These are phyloP conservation scores for Rhodotorula sp. DNA, from an alignment of 1,284 basidiomycete species.

Conservation along the genomic window DNA sequence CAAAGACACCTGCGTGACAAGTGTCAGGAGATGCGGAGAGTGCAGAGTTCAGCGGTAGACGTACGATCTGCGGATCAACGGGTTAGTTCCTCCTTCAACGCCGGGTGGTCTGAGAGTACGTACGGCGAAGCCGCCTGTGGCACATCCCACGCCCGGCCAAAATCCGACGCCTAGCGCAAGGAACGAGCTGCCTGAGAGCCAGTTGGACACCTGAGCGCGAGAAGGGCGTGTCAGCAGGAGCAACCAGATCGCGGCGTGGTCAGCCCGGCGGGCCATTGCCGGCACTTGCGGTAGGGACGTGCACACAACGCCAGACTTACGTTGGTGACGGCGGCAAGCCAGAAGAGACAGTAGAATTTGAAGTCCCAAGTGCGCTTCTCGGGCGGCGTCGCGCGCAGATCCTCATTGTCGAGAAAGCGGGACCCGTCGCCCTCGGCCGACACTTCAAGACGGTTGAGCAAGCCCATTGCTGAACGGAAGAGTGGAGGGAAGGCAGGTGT, in stretches of 20 bases:
- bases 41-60: not conserved
- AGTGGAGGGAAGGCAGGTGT: not conserved
- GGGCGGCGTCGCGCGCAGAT: constrained; percentile 45
- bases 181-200: constrained; percentile 43
- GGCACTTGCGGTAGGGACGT: not conserved
- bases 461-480: not conserved
- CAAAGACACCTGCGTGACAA: constrained; percentile 35
- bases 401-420: constrained; percentile 46
- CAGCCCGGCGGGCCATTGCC: too few species aligned
- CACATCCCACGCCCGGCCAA: constrained; percentile 45
- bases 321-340: constrained; percentile 44
- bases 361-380: constrained; percentile 45
- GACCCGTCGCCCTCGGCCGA: constrained; percentile 39
- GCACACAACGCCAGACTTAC: constrained; percentile 9
- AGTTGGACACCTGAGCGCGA: constrained; percentile 35
- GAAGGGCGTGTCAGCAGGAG: not conserved
- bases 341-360: constrained; percentile 45
- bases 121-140: constrained; percentile 13
- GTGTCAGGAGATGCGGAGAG: not conserved
- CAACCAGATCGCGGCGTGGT: too few species aligned
- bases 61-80: not conserved
- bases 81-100: too few species aligned
- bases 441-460: constrained; percentile 32
- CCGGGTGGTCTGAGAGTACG: not conserved
- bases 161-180: constrained; percentile 44